Base-by-base conservation (phyloP, 208 protist genomes). In the Herpetomonas samuelpessoai region DNA sequence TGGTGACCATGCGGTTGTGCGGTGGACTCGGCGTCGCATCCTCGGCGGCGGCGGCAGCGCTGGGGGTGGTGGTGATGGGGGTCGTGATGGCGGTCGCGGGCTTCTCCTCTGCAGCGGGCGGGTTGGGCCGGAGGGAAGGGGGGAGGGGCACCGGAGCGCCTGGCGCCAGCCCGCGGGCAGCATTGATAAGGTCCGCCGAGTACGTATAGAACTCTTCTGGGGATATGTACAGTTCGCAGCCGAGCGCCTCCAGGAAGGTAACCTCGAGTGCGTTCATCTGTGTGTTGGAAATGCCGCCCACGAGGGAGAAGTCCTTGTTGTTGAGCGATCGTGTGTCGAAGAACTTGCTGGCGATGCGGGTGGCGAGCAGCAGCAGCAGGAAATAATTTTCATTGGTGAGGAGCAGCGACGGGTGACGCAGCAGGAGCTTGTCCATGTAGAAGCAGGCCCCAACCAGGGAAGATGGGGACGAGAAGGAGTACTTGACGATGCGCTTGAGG, bases 241-340 rank as follows among this genome's bases (percentile, higher is more conserved):
- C 68, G 19, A 95, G 57, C 12, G 52, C 45, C 41, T 54, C 46
- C 44, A 88, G 54, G 38, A 95, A 84, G 14, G 62, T 41, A 7
- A 73, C 56, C 65, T 95, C 88, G 16, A 95, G 70, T 12, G 57
- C 45, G 62, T 88, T 88, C 35, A 95, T 63, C 57, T 92, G 73
- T 10, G 79, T 62, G 41, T 80, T 83, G 2, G 71, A 65, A 24
- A 95, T 44, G 18, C 83, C 83, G 51, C 74, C 72, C 10, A 90
- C 67, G 46, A 68, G 48, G 16, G 87, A 78, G 60, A 91, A 91
- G 69, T 88, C 71, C 52, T 83, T 86, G 57, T 91, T 91, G 61
- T 73, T 91, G 0, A 93, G 65, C 12, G 75, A 83, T 39, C 87
- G 73, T 19, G 83, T 83, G 62, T 93, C 87, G 60, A 89, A 73